Evolutionary conservation across 805 yeast species (phyloP).

Genomic region (Candida yuanshanica): DNA sequence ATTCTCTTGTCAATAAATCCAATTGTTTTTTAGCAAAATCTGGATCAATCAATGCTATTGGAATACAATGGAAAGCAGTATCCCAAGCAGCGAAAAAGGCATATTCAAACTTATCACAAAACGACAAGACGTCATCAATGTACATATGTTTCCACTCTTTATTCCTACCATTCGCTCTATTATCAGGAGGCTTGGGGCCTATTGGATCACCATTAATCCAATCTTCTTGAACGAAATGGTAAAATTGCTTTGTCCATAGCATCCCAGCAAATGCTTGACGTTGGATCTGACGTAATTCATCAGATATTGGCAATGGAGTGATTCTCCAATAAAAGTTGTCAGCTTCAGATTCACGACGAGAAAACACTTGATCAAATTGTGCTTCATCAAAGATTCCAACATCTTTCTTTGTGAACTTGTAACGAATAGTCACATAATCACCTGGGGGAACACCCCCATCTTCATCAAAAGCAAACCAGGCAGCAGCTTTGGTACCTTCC

Average conservation of each 20-base stretch:
- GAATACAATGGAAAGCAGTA: constrained; percentile 90
- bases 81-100: constrained; percentile 98
- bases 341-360: constrained; percentile 76
- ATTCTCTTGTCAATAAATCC: constrained; percentile 81
- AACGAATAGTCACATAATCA: constrained; percentile 80
- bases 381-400: constrained; percentile 57
- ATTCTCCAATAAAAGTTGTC: constrained; percentile 89
- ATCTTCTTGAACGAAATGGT: constrained; percentile 76
- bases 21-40: constrained; percentile 85
- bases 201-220: constrained; percentile 89
- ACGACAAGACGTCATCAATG: constrained; percentile 78
- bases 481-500: constrained; percentile 78
- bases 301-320: constrained; percentile 78
- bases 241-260: constrained; percentile 90
- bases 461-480: constrained; percentile 74
- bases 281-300: constrained; percentile 74
- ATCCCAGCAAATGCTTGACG: constrained; percentile 93
- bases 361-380: constrained; percentile 63
- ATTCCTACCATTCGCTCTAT: constrained; percentile 84
- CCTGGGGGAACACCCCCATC: constrained; percentile 80
- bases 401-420: constrained; percentile 51
- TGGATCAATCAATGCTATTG: constrained; percentile 90
- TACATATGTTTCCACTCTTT: constrained; percentile 85
- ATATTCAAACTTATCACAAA: constrained; percentile 95
- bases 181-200: constrained; percentile 69